These are phyloP conservation scores for Ustilago curta DNA, from an alignment of 1,284 basidiomycete genomes.

Conservation along the genomic window DNA sequence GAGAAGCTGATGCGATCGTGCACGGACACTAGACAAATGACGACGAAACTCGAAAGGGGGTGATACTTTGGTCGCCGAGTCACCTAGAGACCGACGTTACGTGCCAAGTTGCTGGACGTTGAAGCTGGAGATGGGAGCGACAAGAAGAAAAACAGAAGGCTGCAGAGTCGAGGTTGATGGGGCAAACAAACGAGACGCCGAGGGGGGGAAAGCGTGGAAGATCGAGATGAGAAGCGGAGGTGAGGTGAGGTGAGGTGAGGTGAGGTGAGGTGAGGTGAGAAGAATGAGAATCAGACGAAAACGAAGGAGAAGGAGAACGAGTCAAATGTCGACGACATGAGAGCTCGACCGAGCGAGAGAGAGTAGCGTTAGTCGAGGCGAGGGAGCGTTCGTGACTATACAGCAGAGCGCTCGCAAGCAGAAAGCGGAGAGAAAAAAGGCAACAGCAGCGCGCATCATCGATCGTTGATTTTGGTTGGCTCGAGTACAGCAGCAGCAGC, in stretches of 20 bases:
- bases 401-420: neutral
- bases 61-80: neutral
- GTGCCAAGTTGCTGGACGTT: neutral
- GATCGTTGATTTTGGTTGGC: conserved; percentile 13
- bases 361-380: neutral
- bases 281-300: neutral
- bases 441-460: conserved; percentile 17
- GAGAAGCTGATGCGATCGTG: conserved; percentile 16
- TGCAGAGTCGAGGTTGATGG: neutral
- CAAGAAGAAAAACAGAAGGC: neutral
- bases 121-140: conserved; percentile 3
- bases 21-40: neutral
- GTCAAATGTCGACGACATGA: conserved; percentile 3
- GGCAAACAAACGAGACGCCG: neutral
- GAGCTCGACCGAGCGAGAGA: too few species aligned
- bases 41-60: neutral
- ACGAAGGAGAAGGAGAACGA: conserved; percentile 3
- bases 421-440: conserved; percentile 3
- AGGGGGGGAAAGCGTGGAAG: too few species aligned
- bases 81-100: neutral
- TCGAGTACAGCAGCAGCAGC: conserved; percentile 1
- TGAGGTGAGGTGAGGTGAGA: neutral
- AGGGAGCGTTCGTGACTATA: neutral
- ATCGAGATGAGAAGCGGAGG: neutral
- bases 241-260: neutral